A percentile compares a stretch with the other conserved stretches of the same genome.
These are phyloP conservation scores for Ascocoryne sarcoides DNA, from an alignment of 2,329 filamentous ascomycete genomes.

Conservation along the genomic window DNA sequence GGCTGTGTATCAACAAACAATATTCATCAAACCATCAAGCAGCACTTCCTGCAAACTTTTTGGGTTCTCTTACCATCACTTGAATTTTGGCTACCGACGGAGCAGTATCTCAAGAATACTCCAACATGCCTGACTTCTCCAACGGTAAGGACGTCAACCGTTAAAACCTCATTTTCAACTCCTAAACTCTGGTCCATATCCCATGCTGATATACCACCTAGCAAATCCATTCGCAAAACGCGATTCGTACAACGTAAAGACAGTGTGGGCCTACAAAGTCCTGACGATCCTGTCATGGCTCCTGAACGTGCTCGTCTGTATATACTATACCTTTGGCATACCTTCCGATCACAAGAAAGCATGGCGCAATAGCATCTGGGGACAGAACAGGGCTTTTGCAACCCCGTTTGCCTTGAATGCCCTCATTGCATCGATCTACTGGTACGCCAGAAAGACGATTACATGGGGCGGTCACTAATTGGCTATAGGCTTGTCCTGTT, in stretches of 20 bases:
- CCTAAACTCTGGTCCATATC: too few relatives aligned
- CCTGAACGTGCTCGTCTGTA: constrained; percentile 58
- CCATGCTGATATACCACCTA: constrained; percentile 28
- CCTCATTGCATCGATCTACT: constrained; percentile 61
- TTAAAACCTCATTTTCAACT: too few relatives aligned
- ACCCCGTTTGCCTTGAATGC: constrained; percentile 72
- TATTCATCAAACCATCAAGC: too few relatives aligned
- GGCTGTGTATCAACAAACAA: too few relatives aligned
- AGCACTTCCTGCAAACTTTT: too few relatives aligned
- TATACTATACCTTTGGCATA: constrained; percentile 63
- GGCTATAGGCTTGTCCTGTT: constrained; percentile 58
- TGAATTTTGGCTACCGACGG: too few relatives aligned
- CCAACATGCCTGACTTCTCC: neutral
- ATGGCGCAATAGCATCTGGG: constrained; percentile 59
- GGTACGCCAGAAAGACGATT: constrained; percentile 40
- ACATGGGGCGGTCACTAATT: neutral
- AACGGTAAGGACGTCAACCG: neutral
- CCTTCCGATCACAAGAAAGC: constrained; percentile 51
- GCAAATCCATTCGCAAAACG: constrained; percentile 70
- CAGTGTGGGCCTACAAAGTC: constrained; percentile 66
- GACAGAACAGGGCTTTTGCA: constrained; percentile 55
- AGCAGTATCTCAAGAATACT: too few relatives aligned
- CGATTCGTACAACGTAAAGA: constrained; percentile 52
- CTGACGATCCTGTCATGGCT: constrained; percentile 68
- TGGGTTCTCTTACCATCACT: too few relatives aligned